These are phyloP conservation scores for Eucalyptus lansdowneana DNA, from an alignment of 345 rosid species.

Conservation along the genomic window DNA sequence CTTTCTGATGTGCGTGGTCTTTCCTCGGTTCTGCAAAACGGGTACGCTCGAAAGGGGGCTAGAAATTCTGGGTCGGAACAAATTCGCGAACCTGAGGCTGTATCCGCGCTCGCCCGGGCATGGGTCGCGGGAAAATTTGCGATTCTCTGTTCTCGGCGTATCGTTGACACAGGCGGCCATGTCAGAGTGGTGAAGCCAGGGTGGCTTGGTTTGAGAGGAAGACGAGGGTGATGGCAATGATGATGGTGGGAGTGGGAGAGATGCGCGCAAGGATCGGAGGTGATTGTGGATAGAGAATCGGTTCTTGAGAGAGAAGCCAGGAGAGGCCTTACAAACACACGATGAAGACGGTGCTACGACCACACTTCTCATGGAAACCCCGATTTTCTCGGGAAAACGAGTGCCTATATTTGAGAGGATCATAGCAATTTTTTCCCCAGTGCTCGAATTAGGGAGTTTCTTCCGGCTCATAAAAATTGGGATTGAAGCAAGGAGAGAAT, in stretches of 20 bases:
- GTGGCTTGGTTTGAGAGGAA: not conserved
- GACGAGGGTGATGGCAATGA: not conserved
- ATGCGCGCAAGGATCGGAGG: not conserved
- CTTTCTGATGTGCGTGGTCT: slow-evolving; percentile 12
- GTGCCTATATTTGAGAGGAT: not conserved
- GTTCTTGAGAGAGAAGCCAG: not conserved
- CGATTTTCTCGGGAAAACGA: slow-evolving; percentile 11
- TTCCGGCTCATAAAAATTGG: not conserved
- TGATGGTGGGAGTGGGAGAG: not conserved
- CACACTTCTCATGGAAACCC: slow-evolving; percentile 28
- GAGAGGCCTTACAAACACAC: slow-evolving; percentile 4
- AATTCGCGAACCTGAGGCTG: slow-evolving; percentile 28
- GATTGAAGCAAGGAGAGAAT: not conserved
- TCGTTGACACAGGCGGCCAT: not conserved
- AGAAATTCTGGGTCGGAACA: slow-evolving; percentile 9
- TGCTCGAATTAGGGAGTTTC: not conserved
- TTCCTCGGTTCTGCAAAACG: not conserved
- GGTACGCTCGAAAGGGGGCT: not conserved
- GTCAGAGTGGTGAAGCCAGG: not conserved
- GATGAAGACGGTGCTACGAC: not conserved
- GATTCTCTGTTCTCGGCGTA: not conserved
- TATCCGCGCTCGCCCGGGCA: not conserved
- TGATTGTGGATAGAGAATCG: not conserved
- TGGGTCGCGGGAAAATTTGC: not conserved
- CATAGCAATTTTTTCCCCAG: not conserved